Evolutionary conservation across 163 green algal species (phyloP).

Genomic region (Scenedesmus sp.): DNA sequence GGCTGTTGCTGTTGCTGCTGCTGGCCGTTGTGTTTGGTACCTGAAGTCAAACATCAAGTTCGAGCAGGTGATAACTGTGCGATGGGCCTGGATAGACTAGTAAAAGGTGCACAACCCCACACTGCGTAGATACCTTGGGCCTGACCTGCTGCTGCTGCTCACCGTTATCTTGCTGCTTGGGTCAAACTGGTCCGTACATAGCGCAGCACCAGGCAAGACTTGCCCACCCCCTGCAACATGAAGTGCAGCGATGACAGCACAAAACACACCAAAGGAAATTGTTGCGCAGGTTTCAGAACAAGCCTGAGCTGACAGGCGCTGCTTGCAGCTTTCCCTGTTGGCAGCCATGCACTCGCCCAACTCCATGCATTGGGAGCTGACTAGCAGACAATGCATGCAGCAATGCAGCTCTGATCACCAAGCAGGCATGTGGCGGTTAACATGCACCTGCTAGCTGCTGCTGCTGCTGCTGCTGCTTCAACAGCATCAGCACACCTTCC

Average conservation of each 20-base stretch:
- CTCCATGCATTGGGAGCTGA: too few species aligned
- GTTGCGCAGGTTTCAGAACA: too few species aligned
- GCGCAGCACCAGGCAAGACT: slow-evolving; percentile 84
- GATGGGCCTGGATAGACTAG: too few species aligned
- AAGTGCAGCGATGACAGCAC: background rate
- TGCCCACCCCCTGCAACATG: slow-evolving; percentile 79
- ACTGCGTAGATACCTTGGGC: too few species aligned
- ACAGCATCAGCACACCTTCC: background rate
- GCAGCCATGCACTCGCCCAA: too few species aligned
- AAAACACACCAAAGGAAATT: background rate
- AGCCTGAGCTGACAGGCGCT: too few species aligned
- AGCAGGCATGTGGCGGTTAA: too few species aligned
- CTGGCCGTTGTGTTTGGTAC: too few species aligned
- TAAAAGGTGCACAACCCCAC: too few species aligned
- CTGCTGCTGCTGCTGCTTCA: background rate
- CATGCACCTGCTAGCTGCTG: background rate
- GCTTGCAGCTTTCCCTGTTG: too few species aligned
- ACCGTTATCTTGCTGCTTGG: slow-evolving; percentile 79
- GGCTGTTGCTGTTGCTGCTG: slow-evolving; percentile 12
- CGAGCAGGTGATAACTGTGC: too few species aligned
- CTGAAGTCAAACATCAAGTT: background rate
- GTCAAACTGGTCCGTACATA: slow-evolving; percentile 83
- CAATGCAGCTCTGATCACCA: background rate
- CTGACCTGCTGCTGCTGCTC: background rate
- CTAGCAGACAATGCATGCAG: background rate